A percentile compares a stretch with the other conserved stretches of the same genome.
These are phyloP conservation scores for Magnolia kwangsiensis DNA, from an alignment of 164 flowering plant species.

Conservation along the genomic window DNA sequence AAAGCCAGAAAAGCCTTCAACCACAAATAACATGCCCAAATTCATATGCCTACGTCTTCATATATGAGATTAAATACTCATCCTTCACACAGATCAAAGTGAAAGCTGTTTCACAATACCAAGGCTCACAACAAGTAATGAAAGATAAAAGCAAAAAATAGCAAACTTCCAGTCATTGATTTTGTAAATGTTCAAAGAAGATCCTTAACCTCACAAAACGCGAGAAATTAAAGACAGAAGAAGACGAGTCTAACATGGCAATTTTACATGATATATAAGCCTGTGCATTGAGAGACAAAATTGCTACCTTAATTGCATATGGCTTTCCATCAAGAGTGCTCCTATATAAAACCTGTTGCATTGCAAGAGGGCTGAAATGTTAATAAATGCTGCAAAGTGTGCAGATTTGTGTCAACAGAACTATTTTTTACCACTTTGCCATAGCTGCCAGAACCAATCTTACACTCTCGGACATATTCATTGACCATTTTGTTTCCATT, in stretches of 20 bases:
- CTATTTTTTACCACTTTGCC: conserved; percentile 81
- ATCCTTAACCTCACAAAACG: not conserved
- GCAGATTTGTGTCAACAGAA: not conserved
- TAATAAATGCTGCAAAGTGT: not conserved
- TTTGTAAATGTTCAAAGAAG: not conserved
- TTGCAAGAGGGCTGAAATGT: not conserved
- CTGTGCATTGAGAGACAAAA: not conserved
- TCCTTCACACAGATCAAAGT: not conserved
- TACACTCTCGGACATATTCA: conserved; percentile 76
- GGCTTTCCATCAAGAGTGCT: conserved; percentile 53
- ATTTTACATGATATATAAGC: not conserved
- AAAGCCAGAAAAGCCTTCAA: not conserved
- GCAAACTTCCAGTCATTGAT: not conserved
- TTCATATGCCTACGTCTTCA: not conserved
- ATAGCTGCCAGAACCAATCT: conserved; percentile 92
- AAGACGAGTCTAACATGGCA: not conserved
- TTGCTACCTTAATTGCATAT: conserved; percentile 83
- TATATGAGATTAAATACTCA: not conserved
- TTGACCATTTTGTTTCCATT: conserved; percentile 85
- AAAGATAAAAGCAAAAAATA: no score
- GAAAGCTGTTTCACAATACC: no score
- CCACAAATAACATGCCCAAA: not conserved
- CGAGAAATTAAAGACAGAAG: not conserved
- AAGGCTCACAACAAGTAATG: not conserved
- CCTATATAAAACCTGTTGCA: conserved; percentile 72